These are phyloP conservation scores for Cyclocybe cylindracea DNA, from an alignment of 768 basidiomycete species.

Conservation along the genomic window DNA sequence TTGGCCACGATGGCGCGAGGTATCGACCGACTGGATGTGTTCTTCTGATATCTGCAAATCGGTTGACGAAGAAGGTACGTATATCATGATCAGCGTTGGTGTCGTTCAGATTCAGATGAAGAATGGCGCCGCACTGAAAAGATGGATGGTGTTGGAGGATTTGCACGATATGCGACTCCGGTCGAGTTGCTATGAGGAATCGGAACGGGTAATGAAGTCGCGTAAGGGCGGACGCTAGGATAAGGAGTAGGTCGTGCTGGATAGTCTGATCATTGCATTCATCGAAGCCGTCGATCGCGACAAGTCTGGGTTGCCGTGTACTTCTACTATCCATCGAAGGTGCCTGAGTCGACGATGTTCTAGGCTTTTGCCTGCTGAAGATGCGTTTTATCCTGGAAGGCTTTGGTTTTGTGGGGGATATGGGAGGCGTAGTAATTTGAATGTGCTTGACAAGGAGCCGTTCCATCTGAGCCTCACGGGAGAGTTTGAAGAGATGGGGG, in stretches of 20 bases:
- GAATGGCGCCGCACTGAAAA: neutral
- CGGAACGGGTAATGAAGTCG: neutral
- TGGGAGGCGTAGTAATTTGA: neutral
- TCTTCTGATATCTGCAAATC: neutral
- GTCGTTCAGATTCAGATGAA: neutral
- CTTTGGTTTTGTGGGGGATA: neutral
- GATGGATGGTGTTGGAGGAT: neutral
- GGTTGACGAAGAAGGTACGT: neutral
- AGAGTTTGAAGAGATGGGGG: conserved; percentile 11
- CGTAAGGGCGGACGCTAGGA: neutral
- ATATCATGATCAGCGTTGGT: neutral
- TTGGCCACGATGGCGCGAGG: neutral
- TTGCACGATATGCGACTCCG: neutral
- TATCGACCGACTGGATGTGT: neutral
- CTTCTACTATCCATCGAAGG: too few relatives aligned
- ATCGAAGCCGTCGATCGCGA: neutral
- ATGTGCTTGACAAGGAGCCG: conserved; percentile 15
- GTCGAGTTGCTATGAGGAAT: neutral
- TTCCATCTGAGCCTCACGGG: conserved; percentile 13
- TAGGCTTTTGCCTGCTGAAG: too few relatives aligned
- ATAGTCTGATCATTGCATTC: neutral
- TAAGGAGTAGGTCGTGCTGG: neutral
- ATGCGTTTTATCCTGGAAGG: too few relatives aligned
- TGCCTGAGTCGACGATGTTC: too few relatives aligned
- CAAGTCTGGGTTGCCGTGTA: neutral